Base-by-base conservation (phyloP, 2,329 filamentous ascomycete genomes). In the Aspergillus ustus region DNA sequence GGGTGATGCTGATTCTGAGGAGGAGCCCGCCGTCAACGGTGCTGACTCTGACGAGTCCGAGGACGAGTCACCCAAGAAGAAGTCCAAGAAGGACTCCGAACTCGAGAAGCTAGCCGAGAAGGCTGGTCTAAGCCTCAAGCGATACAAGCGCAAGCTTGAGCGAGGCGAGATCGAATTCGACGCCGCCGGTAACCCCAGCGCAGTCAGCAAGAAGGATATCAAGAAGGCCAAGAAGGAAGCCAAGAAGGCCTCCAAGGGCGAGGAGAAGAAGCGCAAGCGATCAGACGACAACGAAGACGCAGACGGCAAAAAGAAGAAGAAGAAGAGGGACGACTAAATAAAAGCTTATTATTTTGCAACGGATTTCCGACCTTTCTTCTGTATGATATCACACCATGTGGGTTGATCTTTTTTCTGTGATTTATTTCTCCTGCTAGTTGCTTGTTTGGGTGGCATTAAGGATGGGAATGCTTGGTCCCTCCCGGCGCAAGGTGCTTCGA, bases 101-200 rank as follows among this genome's bases (percentile, higher is more conserved):
- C 59, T 86, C 77, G 66, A 87, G 83, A 73, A 83, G 78, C 76
- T 89, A 50, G 91, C 91, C 45, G 86, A 85, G 62, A 83, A 85
- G 67, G 86, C 89, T 8, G 90, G 89, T 63, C 81, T 93, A 62
- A 90, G 88, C 7, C 85, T 91, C 57, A 87, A 87, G 81, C 90
- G 91, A 80, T 93, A 92, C 80, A 88, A 90, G 82, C 85, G 89
- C 75, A 92, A 92, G 83, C 87, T 87, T 67, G 90, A 91, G 78
- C 85, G 89, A 64, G 91, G 91, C 43, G 89, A 92, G 72, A 89
- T 93, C 66, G 82, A 87, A 73, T 80, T 92, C 66, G 84, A 83
- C 68, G 79, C 80, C 13, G 85, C 90, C 63, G 90, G 90, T 60
- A 88, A 84, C 55, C 87, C 90, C 45, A 83, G 86, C 68, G 82